Evolutionary conservation across 108 stramenopile species (phyloP).

Genomic region (Cylindrotheca fusiformis): DNA sequence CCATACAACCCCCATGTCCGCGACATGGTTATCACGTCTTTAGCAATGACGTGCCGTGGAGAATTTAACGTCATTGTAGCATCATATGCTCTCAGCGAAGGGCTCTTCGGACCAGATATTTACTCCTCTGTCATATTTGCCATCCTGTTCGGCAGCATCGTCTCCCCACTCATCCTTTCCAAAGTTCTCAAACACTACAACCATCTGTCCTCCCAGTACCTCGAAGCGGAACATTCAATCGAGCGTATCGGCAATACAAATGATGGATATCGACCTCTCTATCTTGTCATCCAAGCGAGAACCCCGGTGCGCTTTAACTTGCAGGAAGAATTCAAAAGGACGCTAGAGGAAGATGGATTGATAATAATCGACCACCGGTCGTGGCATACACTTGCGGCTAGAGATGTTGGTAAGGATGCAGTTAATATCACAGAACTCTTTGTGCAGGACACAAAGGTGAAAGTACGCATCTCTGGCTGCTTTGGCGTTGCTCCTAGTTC

Average conservation of each 20-base stretch:
- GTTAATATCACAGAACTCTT: constrained; percentile 25
- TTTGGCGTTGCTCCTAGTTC: too few species aligned
- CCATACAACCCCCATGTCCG: constrained; percentile 24
- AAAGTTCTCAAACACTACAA: constrained; percentile 44
- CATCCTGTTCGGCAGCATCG: constrained; percentile 32
- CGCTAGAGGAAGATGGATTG: constrained; percentile 30
- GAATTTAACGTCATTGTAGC: constrained; percentile 54
- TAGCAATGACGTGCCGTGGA: constrained; percentile 34
- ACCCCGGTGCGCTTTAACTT: constrained; percentile 29
- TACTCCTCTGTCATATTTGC: constrained; percentile 45
- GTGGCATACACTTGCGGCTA: constrained; percentile 18
- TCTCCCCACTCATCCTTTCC: constrained; percentile 18
- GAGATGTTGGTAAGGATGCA: constrained; percentile 4
- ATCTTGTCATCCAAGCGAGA: constrained; percentile 34
- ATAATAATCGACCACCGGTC: constrained; percentile 41
- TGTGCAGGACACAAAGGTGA: constrained; percentile 17
- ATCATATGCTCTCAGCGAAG: constrained; percentile 44
- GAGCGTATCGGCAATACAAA: constrained; percentile 15
- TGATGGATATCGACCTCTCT: constrained; percentile 32
- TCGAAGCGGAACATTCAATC: constrained; percentile 23
- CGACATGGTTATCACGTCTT: constrained; percentile 32
- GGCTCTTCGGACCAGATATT: constrained; percentile 26
- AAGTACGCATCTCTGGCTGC: constrained; percentile 1
- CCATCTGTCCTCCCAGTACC: constrained; percentile 15
- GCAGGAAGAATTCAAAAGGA: constrained; percentile 31